Evolutionary conservation across 805 yeast species (phyloP).

Genomic region (Kodamaea kaohsiungensis): DNA sequence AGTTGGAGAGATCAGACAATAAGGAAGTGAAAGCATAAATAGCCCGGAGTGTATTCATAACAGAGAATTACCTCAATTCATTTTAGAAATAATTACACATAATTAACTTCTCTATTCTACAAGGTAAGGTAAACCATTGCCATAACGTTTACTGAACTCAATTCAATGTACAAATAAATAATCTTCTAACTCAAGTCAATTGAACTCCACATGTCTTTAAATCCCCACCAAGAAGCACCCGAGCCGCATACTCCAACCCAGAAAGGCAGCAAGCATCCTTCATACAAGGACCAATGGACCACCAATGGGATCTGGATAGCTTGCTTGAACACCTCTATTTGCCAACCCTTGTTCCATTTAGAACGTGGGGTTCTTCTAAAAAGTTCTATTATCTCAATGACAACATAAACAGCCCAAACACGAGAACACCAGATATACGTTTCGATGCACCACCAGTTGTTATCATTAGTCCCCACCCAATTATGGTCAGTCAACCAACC

Average conservation of each 20-base stretch:
- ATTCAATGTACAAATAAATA: constrained; percentile 2
- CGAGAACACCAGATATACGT: constrained; percentile 47
- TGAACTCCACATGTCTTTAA: constrained; percentile 37
- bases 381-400: constrained; percentile 41
- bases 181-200: constrained; percentile 25
- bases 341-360: constrained; percentile 39
- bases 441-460: constrained; percentile 42
- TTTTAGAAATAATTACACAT: too few species aligned
- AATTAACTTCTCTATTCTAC: too few species aligned
- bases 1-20: constrained; percentile 39
- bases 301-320: constrained; percentile 43
- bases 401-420: constrained; percentile 44
- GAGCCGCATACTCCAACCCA: constrained; percentile 50
- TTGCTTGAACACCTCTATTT: constrained; percentile 36
- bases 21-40: constrained; percentile 1
- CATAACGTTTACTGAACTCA: not conserved
- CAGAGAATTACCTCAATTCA: too few species aligned
- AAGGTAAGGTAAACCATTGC: not conserved
- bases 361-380: constrained; percentile 41
- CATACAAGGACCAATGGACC: constrained; percentile 45
- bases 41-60: too few species aligned
- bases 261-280: constrained; percentile 46
- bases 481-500: constrained; percentile 50
- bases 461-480: constrained; percentile 44
- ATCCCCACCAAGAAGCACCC: constrained; percentile 46